Percentiles rank a stretch among this genome's conserved stretches.
phyloP scores from a whole-genome alignment of 164 flowering plant species.

The Berberis vulgaris region DNA sequence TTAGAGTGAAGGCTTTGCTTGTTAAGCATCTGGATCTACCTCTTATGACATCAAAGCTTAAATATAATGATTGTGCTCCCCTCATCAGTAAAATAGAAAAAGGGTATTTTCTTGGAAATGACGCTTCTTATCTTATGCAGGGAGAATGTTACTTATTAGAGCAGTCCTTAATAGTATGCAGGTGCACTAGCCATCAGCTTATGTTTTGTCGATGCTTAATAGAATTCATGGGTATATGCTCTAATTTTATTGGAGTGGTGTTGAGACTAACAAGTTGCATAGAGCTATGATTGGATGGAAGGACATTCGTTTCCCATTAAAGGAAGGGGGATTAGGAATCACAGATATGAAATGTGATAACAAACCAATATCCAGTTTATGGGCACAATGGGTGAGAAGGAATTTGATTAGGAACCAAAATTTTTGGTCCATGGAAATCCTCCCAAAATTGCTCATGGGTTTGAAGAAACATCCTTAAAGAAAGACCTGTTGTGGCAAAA shows the following conservation, averaged over 20 bases:
- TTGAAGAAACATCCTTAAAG: neutral
- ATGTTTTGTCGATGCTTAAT: neutral
- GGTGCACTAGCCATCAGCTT: neutral
- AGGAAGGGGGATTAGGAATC: neutral
- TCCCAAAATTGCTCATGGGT: neutral
- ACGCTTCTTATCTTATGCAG: neutral
- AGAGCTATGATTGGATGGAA: neutral
- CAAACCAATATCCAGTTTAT: neutral
- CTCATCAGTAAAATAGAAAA: neutral
- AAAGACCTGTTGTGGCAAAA: too few relatives aligned
- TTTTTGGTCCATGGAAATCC: neutral
- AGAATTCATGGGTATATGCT: neutral
- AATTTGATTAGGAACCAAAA: neutral
- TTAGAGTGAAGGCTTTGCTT: neutral
- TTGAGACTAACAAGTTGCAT: too few relatives aligned
- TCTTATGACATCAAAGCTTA: neutral
- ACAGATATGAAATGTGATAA: neutral
- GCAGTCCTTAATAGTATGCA: neutral
- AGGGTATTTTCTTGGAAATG: neutral
- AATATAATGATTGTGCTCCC: neutral
- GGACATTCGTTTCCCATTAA: neutral
- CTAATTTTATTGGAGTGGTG: neutral
- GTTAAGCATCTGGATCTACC: neutral
- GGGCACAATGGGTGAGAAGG: neutral
- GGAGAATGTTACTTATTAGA: neutral